phyloP scores from a whole-genome alignment of 805 yeast species.

The Cephaloascus fragrans region DNA sequence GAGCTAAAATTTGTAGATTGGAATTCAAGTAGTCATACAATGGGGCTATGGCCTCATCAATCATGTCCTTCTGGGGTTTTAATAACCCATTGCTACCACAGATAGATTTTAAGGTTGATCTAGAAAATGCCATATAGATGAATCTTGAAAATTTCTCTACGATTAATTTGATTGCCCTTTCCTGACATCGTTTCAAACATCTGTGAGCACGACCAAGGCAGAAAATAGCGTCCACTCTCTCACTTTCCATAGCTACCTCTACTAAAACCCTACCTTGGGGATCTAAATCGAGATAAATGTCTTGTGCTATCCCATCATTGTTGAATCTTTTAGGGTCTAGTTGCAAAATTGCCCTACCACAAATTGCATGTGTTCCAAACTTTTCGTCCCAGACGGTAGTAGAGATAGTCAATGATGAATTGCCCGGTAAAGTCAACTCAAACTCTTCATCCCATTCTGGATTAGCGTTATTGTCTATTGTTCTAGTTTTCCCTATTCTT shows the following conservation, averaged over 20 bases:
- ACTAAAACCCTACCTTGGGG: conserved; percentile 60
- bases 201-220: conserved; percentile 71
- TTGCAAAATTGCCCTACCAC: conserved; percentile 54
- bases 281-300: conserved; percentile 48
- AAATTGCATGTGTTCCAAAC: conserved; percentile 45
- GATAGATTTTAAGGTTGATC: conserved; percentile 43
- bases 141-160: conserved; percentile 65
- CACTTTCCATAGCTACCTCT: conserved; percentile 69
- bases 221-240: conserved; percentile 70
- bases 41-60: conserved; percentile 61
- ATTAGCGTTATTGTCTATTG: conserved; percentile 46
- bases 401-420: conserved; percentile 35
- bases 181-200: conserved; percentile 51
- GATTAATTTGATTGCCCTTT: conserved; percentile 56
- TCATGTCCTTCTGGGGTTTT: conserved; percentile 33
- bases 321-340: conserved; percentile 54
- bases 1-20: conserved; percentile 56
- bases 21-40: conserved; percentile 65
- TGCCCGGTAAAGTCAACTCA: conserved; percentile 35
- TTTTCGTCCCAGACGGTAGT: conserved; percentile 66
- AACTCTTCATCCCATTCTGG: conserved; percentile 89
- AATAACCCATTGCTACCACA: conserved; percentile 40
- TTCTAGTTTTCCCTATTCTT: conserved; percentile 62
- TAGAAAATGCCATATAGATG: conserved; percentile 48
- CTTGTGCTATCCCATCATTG: conserved; percentile 62